phyloP scores from a whole-genome alignment of 345 rosid species.

The Populus davidiana region DNA sequence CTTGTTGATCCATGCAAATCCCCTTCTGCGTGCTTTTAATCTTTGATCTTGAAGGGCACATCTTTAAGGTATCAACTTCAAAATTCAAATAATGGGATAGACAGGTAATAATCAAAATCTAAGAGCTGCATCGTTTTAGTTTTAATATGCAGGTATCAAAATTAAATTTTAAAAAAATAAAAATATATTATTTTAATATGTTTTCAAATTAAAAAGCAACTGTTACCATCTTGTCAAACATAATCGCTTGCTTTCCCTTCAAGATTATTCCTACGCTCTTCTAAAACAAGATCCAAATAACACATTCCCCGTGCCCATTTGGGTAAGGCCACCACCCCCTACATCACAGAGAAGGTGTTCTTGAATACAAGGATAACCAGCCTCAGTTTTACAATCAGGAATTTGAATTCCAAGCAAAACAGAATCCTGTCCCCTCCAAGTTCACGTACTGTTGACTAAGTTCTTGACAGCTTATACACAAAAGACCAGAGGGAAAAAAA shows the following conservation, averaged over 20 bases:
- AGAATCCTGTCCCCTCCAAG: constrained; percentile 20
- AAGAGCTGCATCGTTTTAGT: no score
- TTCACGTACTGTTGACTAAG: constrained; percentile 21
- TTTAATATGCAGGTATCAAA: no score
- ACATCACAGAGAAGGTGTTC: constrained; percentile 11
- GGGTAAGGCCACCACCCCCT: background rate
- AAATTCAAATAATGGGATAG: background rate
- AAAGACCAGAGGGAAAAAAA: constrained; percentile 1
- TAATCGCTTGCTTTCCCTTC: background rate
- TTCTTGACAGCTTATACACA: constrained; percentile 37
- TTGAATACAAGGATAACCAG: constrained; percentile 14
- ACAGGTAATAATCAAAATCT: background rate
- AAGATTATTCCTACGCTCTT: constrained; percentile 1
- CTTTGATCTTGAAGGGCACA: constrained; percentile 17
- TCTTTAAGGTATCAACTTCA: constrained; percentile 22
- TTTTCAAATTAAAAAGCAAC: no score
- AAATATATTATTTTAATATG: no score
- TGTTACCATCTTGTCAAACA: no score
- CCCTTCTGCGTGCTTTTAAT: constrained; percentile 13
- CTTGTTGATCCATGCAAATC: constrained; percentile 9
- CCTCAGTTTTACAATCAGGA: constrained; percentile 16
- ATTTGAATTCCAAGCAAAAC: constrained; percentile 23
- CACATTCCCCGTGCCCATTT: constrained; percentile 11
- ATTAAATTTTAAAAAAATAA: no score
- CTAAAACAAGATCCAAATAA: constrained; percentile 2